Evolutionary conservation across 2,329 filamentous ascomycete species (phyloP).

Genomic region (Aspergillus sclerotialis): DNA sequence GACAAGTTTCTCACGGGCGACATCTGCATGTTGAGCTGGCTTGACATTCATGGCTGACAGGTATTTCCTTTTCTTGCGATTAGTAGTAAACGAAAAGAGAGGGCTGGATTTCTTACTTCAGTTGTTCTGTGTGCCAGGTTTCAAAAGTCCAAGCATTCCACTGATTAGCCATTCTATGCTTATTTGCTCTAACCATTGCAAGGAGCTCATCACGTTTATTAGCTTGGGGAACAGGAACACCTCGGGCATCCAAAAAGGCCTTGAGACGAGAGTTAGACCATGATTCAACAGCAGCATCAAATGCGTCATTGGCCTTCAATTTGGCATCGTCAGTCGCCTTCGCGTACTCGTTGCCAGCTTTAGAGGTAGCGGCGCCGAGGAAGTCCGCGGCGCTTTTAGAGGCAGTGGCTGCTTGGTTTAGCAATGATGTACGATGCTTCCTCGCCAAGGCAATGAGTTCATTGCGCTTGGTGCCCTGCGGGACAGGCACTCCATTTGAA

Average conservation of each 20-base stretch:
- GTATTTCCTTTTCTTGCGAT: constrained; percentile 36
- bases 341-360: constrained; percentile 68
- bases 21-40: constrained; percentile 55
- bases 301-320: constrained; percentile 58
- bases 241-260: constrained; percentile 69
- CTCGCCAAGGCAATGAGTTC: constrained; percentile 85
- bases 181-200: constrained; percentile 65
- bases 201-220: constrained; percentile 67
- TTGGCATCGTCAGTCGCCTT: constrained; percentile 65
- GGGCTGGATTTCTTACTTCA: constrained; percentile 45
- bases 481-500: constrained; percentile 81
- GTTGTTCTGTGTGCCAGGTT: constrained; percentile 64
- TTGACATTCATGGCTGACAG: constrained; percentile 45
- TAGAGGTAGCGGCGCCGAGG: constrained; percentile 66
- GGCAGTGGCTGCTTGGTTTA: constrained; percentile 45
- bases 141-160: constrained; percentile 75
- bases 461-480: constrained; percentile 84
- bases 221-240: constrained; percentile 65
- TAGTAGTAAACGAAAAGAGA: constrained; percentile 37
- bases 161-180: constrained; percentile 61
- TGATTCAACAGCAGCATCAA: constrained; percentile 52
- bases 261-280: constrained; percentile 77
- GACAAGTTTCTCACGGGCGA: constrained; percentile 66
- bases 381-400: constrained; percentile 39
- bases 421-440: constrained; percentile 67